Conservation (phyloP, 2,329 filamentous ascomycete genomes). For the Sclerotinia minor region DNA sequence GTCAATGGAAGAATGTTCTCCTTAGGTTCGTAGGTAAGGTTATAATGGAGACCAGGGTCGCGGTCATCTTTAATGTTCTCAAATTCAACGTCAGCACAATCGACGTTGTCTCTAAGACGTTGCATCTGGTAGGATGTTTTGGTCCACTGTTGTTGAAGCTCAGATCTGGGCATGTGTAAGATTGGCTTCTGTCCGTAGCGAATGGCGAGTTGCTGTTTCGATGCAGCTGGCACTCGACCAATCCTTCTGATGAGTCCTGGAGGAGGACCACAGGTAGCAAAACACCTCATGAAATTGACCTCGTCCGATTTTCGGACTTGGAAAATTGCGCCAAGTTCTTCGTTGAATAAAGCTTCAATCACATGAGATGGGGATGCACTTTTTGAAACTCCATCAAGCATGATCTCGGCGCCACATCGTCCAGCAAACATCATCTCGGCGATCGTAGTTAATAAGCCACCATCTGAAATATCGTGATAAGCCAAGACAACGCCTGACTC, state of each 20-base stretch:
- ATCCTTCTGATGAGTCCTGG: constrained; percentile 81
- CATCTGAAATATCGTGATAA: constrained; percentile 93
- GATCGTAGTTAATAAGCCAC: constrained; percentile 85
- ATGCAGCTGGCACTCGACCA: constrained; percentile 67
- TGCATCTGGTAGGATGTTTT: constrained; percentile 91
- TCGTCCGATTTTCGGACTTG: constrained; percentile 86
- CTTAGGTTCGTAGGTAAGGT: constrained; percentile 72
- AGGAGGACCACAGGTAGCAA: constrained; percentile 85
- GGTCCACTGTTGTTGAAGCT: constrained; percentile 86
- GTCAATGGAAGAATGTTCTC: constrained; percentile 73
- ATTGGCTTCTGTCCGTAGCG: constrained; percentile 69
- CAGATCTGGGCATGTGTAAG: constrained; percentile 66
- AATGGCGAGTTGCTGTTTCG: constrained; percentile 76
- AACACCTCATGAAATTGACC: constrained; percentile 82
- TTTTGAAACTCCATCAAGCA: constrained; percentile 71
- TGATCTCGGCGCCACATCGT: constrained; percentile 81
- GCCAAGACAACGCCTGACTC: constrained; percentile 76
- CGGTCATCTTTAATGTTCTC: constrained; percentile 69
- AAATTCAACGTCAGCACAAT: constrained; percentile 82
- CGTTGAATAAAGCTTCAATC: constrained; percentile 84
- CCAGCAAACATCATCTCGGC: constrained; percentile 99
- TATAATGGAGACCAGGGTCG: constrained; percentile 83
- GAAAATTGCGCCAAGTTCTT: constrained; percentile 94
- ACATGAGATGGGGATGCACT: constrained; percentile 61
- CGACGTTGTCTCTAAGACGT: constrained; percentile 81